Evolutionary conservation across 2,329 filamentous ascomycete species (phyloP), one percentile per base, ranked within the genome.

Genomic region (Geosmithia flava): DNA sequence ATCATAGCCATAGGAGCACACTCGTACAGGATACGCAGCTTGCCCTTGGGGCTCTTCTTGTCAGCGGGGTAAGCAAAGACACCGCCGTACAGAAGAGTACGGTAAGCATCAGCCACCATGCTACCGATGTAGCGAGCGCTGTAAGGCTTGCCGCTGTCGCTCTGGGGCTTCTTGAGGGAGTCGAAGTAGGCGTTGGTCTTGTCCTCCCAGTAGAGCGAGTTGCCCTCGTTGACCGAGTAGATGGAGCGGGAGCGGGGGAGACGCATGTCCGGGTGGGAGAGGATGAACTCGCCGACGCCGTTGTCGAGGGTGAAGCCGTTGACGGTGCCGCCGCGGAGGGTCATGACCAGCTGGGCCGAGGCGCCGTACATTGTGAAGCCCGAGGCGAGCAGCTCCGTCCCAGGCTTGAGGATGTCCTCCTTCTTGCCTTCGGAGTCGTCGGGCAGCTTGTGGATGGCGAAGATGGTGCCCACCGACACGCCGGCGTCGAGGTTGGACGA

Each of bases 321-420:
- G 68, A 98, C 93, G 52, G 71, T 78, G 54, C 90, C 87, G 55
- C 83, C 87, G 68, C 85, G 87, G 89, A 97, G 96, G 56, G 93
- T 98, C 62, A 98, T 85, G 59, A 98, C 93, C 44, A 98, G 77
- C 72, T 97, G 91, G 3, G 93, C 83, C 3, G 90, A 96, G 56
- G 93, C 93, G 62, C 93, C 93, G 70, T 98, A 98, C 93, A 98
- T 98, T 68, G 93, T 98, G 77, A 98, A 98, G n/a, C 93, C 93
- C 20, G 87, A 83, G 37, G 93, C 91, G 19, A 97, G 79, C 55
- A 97, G 80, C 68, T 96, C 90, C 2, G 86, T 91, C 49, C 93
- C 93, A 1, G 93, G 86, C 67, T 82, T 83, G 51, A 97, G 78
- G 52, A 98, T 78, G 64, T 97, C 90, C 60, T 94, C 88, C 57